Base-by-base conservation (phyloP, 202 grass and related monocot genomes). In the Elaeis oleifera region DNA sequence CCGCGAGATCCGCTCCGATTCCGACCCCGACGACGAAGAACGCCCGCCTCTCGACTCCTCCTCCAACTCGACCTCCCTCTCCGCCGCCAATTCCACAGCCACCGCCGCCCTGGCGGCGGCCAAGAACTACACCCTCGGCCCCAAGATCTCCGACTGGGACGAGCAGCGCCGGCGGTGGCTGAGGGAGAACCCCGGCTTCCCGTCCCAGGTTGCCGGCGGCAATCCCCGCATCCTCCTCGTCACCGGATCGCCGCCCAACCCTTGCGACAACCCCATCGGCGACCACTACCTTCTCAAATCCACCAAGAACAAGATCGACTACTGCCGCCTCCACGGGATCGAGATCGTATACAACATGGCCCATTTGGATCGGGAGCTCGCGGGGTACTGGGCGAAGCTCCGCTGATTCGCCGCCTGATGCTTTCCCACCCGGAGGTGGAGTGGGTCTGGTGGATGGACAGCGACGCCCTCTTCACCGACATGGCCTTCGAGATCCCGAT, bases 391-490 rank as follows among this genome's bases (percentile, higher is more conserved):
- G 88, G 80, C 82, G 22, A 97, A 97, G 79, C 75, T 97, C 69
- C 92, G 28, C 76, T 97, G 29, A 79, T 97, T 51, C 92, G 88
- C 50, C 82, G 71, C 17, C 84, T 97, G 50, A 91, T 97, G 88
- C 77, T 97, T 7, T 82, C 92, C 18, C 92, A 97, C 70, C 92
- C 92, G 44, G 92, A 97, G 73, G 64, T 91, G 15, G 88, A 97
- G 84, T 97, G 92, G 92, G 89, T 97, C 84, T 97, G 92, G 92
- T 97, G 92, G 92, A 86, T 97, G 88, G 92, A 97, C 80, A 97
- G 84, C 65, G 92, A 97, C 54, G 88, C 92, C 15, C 72, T 97
- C 58, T 89, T 97, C 74, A 97, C 92, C 44, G 92, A 97, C 84
- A 97, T 97, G 92, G 88, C 88, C 1, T 97, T 92, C 51, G 84